Evolutionary conservation across 75 land plant species (phyloP).

Genomic region (Chamaecyparis obtusa): DNA sequence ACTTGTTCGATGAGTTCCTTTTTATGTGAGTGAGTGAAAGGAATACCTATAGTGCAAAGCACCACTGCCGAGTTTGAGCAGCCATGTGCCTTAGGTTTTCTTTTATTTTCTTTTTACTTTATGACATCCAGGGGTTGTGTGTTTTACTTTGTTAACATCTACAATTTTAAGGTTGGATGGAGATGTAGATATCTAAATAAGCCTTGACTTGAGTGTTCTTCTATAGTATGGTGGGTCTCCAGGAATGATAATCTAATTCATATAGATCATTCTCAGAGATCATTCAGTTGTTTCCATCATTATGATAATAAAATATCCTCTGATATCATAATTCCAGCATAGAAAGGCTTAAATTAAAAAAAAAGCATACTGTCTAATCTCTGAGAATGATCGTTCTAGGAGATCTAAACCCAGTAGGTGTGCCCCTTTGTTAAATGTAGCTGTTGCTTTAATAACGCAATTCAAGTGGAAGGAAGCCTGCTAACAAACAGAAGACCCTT

Average conservation of each 20-base stretch:
- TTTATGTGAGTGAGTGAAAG: neutral
- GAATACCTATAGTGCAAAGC: neutral
- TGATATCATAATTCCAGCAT: neutral
- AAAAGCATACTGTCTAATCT: too few relatives aligned
- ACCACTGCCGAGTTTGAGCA: neutral
- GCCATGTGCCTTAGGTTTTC: neutral
- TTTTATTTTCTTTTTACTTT: neutral
- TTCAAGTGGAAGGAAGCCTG: neutral
- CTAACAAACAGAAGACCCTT: neutral
- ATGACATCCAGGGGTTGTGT: neutral
- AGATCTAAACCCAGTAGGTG: neutral
- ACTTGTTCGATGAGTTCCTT: neutral
- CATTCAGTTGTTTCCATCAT: neutral
- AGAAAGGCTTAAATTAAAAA: too few relatives aligned
- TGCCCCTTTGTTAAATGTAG: neutral
- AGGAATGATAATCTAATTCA: neutral
- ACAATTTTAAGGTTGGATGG: neutral
- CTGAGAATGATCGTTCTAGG: too few relatives aligned
- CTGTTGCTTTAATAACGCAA: neutral
- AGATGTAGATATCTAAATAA: neutral
- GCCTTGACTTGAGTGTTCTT: neutral
- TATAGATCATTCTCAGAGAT: neutral
- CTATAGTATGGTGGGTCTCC: neutral
- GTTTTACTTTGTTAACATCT: neutral
- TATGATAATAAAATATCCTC: neutral